Evolutionary conservation across 305 asterid species (phyloP), one percentile per base, ranked within the genome.

Genomic region (Fraxinus dipetala): DNA sequence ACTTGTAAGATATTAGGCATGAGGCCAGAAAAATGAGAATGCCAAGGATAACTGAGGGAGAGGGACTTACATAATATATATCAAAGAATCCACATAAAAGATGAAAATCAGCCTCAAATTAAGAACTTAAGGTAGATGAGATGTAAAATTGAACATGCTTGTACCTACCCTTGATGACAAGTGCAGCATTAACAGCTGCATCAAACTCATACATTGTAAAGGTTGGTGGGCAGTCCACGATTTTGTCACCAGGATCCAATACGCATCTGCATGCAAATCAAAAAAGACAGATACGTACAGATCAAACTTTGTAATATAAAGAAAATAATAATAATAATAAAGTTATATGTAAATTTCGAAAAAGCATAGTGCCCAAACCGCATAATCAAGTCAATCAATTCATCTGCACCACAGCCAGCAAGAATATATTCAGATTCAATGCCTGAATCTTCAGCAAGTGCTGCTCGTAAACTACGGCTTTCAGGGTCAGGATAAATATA

Each of bases 141-240:
- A 78, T 32, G 43, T 77, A 63, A 40, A 34, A 72, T 76, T 32
- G 30, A 40, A 45, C 5, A 83, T 83, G 20, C 14, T 77, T 45
- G 18, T 34, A 73, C 72, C 74, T 85, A 94, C 99, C 98, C 89
- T 95, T 95, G 87, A 93, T 79, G 81, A 95, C 98, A 87, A 77
- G 85, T 83, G 98, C 99, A 43, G 91, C 97, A 89, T 95, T 95
- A 84, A 95, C 98, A 87, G 93, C 94, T 75, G 99, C 99, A 88
- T 95, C 99, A 90, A 95, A 95, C 88, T 95, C 99, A 69, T 94
- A 95, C 99, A 94, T 95, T 2, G 98, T 91, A 85, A 95, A 95
- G 69, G 99, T 95, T 78, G 98, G 99, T 45, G 99, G 99, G 85
- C 98, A 94, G 88, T 95, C 99, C 84, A 95, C 86, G 84, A 94